These are phyloP conservation scores for Diplodia seriata DNA, from an alignment of 2,329 filamentous ascomycete species.

Conservation along the genomic window DNA sequence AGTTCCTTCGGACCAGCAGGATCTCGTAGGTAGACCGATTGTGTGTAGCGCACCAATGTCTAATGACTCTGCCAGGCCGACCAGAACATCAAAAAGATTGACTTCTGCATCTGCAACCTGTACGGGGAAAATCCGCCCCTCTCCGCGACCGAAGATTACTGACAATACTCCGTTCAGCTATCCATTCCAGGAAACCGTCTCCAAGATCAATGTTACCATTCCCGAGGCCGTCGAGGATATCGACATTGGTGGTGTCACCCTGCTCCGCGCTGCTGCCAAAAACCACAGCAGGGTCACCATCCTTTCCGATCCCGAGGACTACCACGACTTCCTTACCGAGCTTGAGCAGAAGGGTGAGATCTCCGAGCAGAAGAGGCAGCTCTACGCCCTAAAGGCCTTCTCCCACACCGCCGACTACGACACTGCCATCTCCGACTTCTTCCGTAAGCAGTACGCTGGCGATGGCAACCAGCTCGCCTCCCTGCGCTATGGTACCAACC, in stretches of 20 bases:
- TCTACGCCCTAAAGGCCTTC: conserved; percentile 95
- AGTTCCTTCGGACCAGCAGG: conserved; percentile 94
- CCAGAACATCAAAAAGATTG: conserved; percentile 51
- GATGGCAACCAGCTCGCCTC: conserved; percentile 82
- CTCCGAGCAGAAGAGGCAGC: conserved; percentile 81
- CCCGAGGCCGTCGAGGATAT: conserved; percentile 98
- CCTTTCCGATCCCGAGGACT: conserved; percentile 91
- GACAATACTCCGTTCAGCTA: conserved; percentile 58
- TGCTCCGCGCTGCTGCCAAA: conserved; percentile 95
- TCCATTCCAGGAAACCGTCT: conserved; percentile 97
- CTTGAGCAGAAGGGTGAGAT: conserved; percentile 82
- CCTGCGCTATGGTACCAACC: conserved; percentile 94
- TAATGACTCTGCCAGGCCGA: conserved; percentile 43
- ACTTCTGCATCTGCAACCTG: conserved; percentile 80
- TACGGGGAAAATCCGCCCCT: not conserved
- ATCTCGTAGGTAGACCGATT: conserved; percentile 63
- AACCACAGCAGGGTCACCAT: conserved; percentile 97
- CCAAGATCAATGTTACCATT: conserved; percentile 96
- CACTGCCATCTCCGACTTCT: conserved; percentile 91
- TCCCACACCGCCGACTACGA: conserved; percentile 99
- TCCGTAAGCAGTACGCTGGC: conserved; percentile 93
- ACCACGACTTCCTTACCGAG: conserved; percentile 91
- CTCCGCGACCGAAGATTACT: not conserved
- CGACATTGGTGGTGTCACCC: conserved; percentile 93
- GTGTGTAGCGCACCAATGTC: not conserved